phyloP scores from a whole-genome alignment of 2,329 filamentous ascomycete genomes.

The Samsoniella hepiali region DNA sequence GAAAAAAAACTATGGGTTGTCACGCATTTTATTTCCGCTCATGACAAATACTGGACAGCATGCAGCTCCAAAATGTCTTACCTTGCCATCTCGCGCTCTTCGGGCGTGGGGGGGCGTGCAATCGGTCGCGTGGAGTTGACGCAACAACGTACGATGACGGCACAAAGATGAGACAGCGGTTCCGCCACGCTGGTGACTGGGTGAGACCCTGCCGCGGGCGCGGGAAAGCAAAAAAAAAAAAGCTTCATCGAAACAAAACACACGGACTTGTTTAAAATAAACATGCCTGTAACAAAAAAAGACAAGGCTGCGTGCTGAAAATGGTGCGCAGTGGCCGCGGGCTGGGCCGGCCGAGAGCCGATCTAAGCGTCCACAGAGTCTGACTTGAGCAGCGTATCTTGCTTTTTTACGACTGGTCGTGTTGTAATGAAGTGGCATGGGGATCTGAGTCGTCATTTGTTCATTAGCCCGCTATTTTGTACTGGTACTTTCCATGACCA shows the following conservation, averaged over 20 bases:
- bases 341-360: too few species aligned
- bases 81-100: neutral
- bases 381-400: neutral
- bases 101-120: neutral
- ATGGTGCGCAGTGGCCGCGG: too few species aligned
- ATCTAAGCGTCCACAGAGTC: neutral
- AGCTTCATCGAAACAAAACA: neutral
- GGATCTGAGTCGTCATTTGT: neutral
- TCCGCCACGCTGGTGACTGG: neutral
- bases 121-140: slow-evolving; percentile 1
- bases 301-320: too few species aligned
- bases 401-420: neutral
- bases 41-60: slow-evolving; percentile 2
- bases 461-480: neutral
- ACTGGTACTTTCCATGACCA: neutral
- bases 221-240: neutral
- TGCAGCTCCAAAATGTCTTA: neutral
- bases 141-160: neutral
- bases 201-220: neutral
- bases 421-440: neutral
- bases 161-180: neutral
- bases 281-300: too few species aligned
- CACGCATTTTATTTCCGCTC: neutral
- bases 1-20: neutral
- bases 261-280: neutral